phyloP scores from a whole-genome alignment of 805 yeast genomes.

The Hanseniaspora osmophila region DNA sequence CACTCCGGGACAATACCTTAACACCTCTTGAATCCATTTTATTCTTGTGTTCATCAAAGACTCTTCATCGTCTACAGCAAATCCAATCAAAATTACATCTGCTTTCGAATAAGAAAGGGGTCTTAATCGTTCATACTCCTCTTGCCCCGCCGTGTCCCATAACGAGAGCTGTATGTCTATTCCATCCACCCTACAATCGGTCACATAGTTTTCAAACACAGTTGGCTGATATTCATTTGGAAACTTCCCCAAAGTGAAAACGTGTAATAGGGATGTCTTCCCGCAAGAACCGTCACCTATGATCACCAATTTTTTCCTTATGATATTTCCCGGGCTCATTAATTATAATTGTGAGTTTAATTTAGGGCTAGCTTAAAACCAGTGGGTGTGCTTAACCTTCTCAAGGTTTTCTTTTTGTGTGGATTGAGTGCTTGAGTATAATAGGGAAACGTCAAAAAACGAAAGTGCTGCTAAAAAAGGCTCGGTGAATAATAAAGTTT shows the following conservation, averaged over 20 bases:
- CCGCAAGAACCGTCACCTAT: conserved; percentile 96
- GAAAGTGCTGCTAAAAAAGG: too few species aligned
- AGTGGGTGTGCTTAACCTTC: not conserved
- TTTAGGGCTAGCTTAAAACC: not conserved
- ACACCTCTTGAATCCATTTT: conserved; percentile 82
- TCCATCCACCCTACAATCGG: conserved; percentile 89
- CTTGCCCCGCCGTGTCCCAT: conserved; percentile 97
- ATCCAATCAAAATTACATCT: conserved; percentile 72
- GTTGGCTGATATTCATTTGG: conserved; percentile 91
- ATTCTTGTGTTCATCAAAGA: conserved; percentile 67
- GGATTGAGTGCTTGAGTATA: too few species aligned
- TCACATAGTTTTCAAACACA: conserved; percentile 86
- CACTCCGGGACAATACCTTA: conserved; percentile 63
- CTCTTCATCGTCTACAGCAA: conserved; percentile 74
- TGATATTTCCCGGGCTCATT: conserved; percentile 11
- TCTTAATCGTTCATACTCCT: conserved; percentile 80
- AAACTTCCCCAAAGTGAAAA: conserved; percentile 83
- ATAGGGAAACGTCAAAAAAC: too few species aligned
- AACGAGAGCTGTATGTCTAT: conserved; percentile 76
- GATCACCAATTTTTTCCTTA: conserved; percentile 67
- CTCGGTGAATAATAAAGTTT: too few species aligned
- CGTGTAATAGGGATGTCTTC: conserved; percentile 79
- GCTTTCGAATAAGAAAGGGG: conserved; percentile 83
- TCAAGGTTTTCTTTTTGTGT: too few species aligned
- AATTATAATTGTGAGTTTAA: not conserved